These are phyloP conservation scores for Caryopteris hybrid DNA, from an alignment of 305 asterid species.

Conservation along the genomic window DNA sequence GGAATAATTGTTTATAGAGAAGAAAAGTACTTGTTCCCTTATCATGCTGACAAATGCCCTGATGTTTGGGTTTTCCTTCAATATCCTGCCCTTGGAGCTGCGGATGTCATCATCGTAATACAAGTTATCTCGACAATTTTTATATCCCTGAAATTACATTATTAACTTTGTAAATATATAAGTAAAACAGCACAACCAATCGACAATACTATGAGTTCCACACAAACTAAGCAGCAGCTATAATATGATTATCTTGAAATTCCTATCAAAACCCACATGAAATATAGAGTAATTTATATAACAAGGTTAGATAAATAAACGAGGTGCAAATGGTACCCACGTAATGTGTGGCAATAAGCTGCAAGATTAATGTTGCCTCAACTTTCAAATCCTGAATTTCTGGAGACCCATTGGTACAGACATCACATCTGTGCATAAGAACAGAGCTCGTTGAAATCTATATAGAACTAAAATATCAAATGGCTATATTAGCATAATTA, in stretches of 20 bases:
- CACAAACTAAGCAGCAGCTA: background rate
- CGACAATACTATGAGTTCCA: background rate
- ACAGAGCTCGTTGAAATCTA: conserved; percentile 1
- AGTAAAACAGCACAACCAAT: background rate
- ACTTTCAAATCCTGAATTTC: conserved; percentile 54
- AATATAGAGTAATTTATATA: background rate
- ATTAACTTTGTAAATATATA: conserved; percentile 8
- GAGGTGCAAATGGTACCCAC: conserved; percentile 36
- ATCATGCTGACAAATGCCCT: conserved; percentile 51
- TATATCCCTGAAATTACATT: conserved; percentile 31
- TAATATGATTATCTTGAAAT: background rate
- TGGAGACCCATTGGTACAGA: conserved; percentile 66
- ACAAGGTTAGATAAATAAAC: conserved; percentile 10
- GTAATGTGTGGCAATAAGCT: conserved; percentile 40
- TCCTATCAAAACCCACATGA: conserved; percentile 14
- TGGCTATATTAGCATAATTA: background rate
- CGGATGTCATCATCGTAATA: conserved; percentile 28
- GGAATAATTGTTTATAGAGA: background rate
- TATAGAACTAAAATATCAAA: background rate
- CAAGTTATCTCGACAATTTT: conserved; percentile 28
- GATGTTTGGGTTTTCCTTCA: conserved; percentile 41
- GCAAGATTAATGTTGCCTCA: conserved; percentile 52
- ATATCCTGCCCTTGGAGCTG: conserved; percentile 26
- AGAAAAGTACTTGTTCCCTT: conserved; percentile 53
- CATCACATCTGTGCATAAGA: conserved; percentile 59